These are phyloP conservation scores for Dactylellina sp. DNA, from an alignment of 2,329 filamentous ascomycete species.

Conservation along the genomic window DNA sequence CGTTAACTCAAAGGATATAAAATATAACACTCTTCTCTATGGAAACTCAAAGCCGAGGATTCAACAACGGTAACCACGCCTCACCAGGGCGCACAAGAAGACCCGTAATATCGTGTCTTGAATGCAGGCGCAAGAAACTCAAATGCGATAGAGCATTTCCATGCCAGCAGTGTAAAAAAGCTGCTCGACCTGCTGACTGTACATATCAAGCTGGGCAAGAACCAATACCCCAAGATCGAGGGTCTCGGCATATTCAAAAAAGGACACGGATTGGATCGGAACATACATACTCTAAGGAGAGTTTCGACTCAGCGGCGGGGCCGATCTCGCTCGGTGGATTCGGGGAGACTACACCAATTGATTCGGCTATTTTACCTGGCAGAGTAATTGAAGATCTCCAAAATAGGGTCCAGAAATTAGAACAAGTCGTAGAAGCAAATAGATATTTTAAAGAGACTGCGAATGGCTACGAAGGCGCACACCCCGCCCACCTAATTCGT, in stretches of 20 bases:
- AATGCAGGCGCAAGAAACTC: constrained; percentile 10
- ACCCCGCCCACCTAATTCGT: neutral
- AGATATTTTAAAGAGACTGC: neutral
- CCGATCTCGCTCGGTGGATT: too few species aligned
- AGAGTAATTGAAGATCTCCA: constrained; percentile 5
- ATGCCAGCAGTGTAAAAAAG: constrained; percentile 3
- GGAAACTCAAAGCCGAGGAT: too few species aligned
- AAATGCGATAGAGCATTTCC: neutral
- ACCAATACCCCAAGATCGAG: neutral
- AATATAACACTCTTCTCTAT: neutral
- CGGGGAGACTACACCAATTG: neutral
- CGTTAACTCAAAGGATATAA: too few species aligned
- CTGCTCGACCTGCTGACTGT: neutral
- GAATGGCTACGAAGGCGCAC: neutral
- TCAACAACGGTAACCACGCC: too few species aligned
- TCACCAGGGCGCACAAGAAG: neutral
- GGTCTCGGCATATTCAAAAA: neutral
- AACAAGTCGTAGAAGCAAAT: neutral
- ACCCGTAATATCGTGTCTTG: constrained; percentile 6
- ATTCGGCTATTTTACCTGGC: neutral
- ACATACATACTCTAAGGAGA: neutral
- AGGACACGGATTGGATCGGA: neutral
- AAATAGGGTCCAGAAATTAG: neutral
- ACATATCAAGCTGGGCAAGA: neutral
- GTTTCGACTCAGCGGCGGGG: too few species aligned